Evolutionary conservation across 148 eudicot species (phyloP).

Genomic region (Gaultheria prostrata): DNA sequence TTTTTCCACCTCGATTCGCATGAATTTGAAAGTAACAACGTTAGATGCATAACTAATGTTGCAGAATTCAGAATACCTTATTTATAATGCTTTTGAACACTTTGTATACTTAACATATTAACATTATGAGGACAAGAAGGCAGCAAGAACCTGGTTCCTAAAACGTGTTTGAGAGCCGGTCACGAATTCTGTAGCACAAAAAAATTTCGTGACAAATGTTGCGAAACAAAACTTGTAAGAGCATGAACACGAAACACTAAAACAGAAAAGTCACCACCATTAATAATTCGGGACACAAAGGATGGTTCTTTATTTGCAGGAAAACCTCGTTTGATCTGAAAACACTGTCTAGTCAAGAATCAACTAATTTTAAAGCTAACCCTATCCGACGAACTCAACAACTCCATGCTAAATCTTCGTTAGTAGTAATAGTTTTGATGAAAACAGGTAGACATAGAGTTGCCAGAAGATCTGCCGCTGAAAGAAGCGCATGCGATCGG

Average conservation of each 20-base stretch:
- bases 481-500: conserved; percentile 67
- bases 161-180: too few relatives aligned
- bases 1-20: neutral
- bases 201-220: neutral
- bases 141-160: too few relatives aligned
- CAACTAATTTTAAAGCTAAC: neutral
- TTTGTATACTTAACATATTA: neutral
- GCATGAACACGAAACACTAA: neutral
- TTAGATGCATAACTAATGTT: neutral
- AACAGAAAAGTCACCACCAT: neutral
- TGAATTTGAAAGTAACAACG: neutral
- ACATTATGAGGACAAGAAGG: neutral
- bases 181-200: neutral
- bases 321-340: too few relatives aligned
- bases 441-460: conserved; percentile 57
- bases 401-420: neutral
- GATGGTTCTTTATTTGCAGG: neutral
- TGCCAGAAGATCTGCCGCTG: conserved; percentile 58
- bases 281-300: neutral
- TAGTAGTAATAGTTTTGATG: neutral
- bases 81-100: neutral
- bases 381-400: neutral
- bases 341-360: too few relatives aligned
- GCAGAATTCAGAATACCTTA: neutral
- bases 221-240: neutral